Evolutionary conservation across 306 rosid genomes (phyloP), one percentile per base, ranked within the genome.

Genomic region (Trifolium pratense): DNA sequence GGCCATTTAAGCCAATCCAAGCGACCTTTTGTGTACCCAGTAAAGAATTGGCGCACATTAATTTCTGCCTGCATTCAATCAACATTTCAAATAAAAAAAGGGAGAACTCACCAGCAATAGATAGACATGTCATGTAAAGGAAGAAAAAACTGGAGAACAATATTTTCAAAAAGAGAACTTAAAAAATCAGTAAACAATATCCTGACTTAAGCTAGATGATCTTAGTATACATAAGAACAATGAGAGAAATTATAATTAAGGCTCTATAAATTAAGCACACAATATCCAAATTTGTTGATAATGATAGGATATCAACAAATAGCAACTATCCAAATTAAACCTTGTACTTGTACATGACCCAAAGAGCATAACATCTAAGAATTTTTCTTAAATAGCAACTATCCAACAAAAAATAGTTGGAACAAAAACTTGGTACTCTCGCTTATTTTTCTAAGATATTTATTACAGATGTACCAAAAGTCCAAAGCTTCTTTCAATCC

Each of bases 1-100:
- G 98, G 98, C 98, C 97, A 82, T 8, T 0, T 0, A 39, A 1
- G 2, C 55, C 31, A 9, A 63, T 84, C 91, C 52, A 5, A 15
- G 14, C 85, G 84, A 25, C 92, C 93, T 0, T 66, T 0, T 1
- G 80, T 34, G 73, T 93, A 93, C 70, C 97, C 97, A 23, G 81
- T 86, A 75, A 93, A 93, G 82, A 93, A 93, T 68, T 89, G 16
- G 49, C 13, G n/a, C 49, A 43, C 16, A 43, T 43, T 43, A 43
- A 43, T 12, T 12, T 43, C 49, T 13, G n/a, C 6, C 49, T 43
- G 16, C 49, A 43, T 43, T 13, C 49, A 43, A 43, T 13, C n/a
- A 43, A 43, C n/a, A 43, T 0, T 15, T 43, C 49, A 43, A 5
- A 0, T 43, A 13, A 43, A 43, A 43, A 43, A 43, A 4, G 13